These are phyloP conservation scores for Flaveria robusta DNA, from an alignment of 129 eudicot species.

Conservation along the genomic window DNA sequence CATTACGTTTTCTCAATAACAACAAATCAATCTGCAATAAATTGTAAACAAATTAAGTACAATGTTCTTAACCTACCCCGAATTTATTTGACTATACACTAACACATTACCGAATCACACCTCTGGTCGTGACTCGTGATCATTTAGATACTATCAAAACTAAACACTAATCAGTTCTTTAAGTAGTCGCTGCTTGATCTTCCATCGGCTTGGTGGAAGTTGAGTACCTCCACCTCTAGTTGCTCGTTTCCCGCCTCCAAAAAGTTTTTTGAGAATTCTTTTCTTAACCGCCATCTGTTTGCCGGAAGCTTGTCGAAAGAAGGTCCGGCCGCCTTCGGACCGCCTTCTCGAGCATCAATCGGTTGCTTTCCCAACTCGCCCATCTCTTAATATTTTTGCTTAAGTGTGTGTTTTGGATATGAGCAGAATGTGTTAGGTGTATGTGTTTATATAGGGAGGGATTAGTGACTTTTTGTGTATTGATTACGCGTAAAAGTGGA, in stretches of 20 bases:
- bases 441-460: not conserved
- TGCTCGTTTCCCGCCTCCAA: constrained; percentile 24
- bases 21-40: not conserved
- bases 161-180: constrained; percentile 1
- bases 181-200: constrained; percentile 22
- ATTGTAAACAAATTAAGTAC: not conserved
- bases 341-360: constrained; percentile 6
- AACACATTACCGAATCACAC: no score
- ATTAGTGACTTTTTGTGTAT: constrained; percentile 3
- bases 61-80: not conserved
- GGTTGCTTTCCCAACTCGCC: constrained; percentile 26
- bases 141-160: not conserved
- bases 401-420: not conserved
- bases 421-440: not conserved
- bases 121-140: no score
- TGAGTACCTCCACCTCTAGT: not conserved
- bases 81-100: no score
- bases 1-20: no score
- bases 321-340: constrained; percentile 15
- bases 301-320: constrained; percentile 33
- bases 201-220: constrained; percentile 19
- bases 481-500: constrained; percentile 24
- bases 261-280: constrained; percentile 20
- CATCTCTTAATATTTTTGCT: constrained; percentile 11
- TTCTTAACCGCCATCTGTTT: constrained; percentile 29